Evolutionary conservation across 805 yeast species (phyloP).

Genomic region (Pichia heedii): DNA sequence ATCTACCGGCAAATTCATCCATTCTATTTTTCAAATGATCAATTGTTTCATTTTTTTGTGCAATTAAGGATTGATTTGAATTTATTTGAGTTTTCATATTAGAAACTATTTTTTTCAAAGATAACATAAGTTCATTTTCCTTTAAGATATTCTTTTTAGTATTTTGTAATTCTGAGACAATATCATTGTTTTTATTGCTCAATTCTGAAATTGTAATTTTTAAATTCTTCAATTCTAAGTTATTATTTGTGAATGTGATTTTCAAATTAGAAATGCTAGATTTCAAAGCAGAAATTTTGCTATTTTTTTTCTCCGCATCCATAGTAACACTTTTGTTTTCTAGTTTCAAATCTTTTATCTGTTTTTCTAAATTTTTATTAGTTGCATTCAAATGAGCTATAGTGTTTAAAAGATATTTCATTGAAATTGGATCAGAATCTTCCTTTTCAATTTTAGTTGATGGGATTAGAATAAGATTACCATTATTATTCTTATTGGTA

Average conservation of each 20-base stretch:
- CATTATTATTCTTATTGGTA: neutral
- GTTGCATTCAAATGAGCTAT: constrained; percentile 10
- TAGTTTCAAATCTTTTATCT: constrained; percentile 4
- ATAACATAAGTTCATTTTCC: constrained; percentile 8
- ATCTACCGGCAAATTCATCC: constrained; percentile 36
- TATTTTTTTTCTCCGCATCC: constrained; percentile 4
- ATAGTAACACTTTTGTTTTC: constrained; percentile 6
- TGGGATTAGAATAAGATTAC: neutral
- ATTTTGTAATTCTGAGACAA: constrained; percentile 7
- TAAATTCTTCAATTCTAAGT: constrained; percentile 4
- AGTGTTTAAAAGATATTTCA: constrained; percentile 16
- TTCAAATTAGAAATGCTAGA: constrained; percentile 4
- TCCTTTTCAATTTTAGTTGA: neutral
- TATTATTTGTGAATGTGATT: constrained; percentile 1
- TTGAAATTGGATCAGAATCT: constrained; percentile 9
- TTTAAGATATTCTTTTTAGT: constrained; percentile 5
- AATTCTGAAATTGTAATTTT: constrained; percentile 4
- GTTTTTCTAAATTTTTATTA: constrained; percentile 8
- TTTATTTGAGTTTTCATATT: constrained; percentile 12
- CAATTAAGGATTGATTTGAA: constrained; percentile 5
- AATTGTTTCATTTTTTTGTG: constrained; percentile 19
- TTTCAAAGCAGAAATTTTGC: constrained; percentile 8
- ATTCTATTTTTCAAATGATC: constrained; percentile 27
- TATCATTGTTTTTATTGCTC: constrained; percentile 1
- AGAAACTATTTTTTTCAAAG: constrained; percentile 10